phyloP scores from a whole-genome alignment of 2,329 filamentous ascomycete genomes.

The Coleophoma crateriformis region DNA sequence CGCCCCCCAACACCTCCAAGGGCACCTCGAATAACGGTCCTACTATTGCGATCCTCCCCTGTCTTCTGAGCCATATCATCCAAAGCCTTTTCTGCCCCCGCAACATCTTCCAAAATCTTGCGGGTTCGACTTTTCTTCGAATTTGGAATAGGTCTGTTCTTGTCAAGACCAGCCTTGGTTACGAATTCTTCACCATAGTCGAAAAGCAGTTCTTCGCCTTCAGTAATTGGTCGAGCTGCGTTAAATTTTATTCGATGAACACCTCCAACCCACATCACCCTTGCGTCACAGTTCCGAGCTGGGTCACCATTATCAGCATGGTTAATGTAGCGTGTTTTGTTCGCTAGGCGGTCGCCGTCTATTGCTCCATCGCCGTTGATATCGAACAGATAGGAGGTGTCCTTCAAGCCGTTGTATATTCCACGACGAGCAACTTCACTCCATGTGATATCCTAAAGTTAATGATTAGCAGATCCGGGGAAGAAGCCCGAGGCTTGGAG shows the following conservation, averaged over 20 bases:
- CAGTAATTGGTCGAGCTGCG: slow-evolving; percentile 58
- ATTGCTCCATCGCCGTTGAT: slow-evolving; percentile 47
- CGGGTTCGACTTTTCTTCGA: slow-evolving; percentile 8
- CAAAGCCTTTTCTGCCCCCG: slow-evolving; percentile 14
- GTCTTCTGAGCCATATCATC: slow-evolving; percentile 12
- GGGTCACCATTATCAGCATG: slow-evolving; percentile 61
- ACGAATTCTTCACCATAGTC: slow-evolving; percentile 70
- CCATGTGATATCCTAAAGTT: slow-evolving; percentile 46
- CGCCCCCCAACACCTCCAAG: slow-evolving; percentile 2
- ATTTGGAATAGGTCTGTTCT: slow-evolving; percentile 29
- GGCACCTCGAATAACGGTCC: slow-evolving; percentile 4
- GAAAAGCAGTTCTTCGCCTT: slow-evolving; percentile 76
- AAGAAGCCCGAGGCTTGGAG: neutral
- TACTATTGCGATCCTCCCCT: slow-evolving; percentile 10
- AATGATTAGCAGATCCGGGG: neutral
- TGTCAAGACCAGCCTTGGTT: slow-evolving; percentile 42
- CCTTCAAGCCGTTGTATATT: slow-evolving; percentile 29
- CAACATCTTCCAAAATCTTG: slow-evolving; percentile 9
- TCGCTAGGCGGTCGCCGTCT: slow-evolving; percentile 72
- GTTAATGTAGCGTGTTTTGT: slow-evolving; percentile 80
- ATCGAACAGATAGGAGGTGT: slow-evolving; percentile 42
- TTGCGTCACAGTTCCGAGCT: slow-evolving; percentile 57
- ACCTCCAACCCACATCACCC: slow-evolving; percentile 67
- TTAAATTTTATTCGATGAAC: slow-evolving; percentile 73
- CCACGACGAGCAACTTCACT: slow-evolving; percentile 23